These are phyloP conservation scores for Capsella bursapastoris DNA, from an alignment of 345 rosid genomes.

Conservation along the genomic window DNA sequence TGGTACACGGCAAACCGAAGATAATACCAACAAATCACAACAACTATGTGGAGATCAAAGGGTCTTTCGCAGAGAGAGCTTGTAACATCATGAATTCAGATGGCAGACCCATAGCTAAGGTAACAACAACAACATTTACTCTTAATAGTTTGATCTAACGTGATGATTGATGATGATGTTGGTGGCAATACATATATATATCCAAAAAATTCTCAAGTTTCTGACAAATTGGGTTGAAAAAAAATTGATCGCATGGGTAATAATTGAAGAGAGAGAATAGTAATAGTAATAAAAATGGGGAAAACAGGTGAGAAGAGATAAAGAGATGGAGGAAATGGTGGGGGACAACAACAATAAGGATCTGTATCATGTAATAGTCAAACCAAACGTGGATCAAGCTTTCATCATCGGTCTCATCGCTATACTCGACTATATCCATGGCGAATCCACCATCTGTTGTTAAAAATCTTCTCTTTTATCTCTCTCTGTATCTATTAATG, in stretches of 20 bases:
- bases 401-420: constrained; percentile 71
- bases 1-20: constrained; percentile 45
- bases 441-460: constrained; percentile 73
- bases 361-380: constrained; percentile 62
- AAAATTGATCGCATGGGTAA: background rate
- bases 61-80: constrained; percentile 61
- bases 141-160: background rate
- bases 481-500: background rate
- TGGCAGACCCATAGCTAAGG: constrained; percentile 66
- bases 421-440: constrained; percentile 68
- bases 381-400: constrained; percentile 64
- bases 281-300: background rate
- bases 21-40: constrained; percentile 28
- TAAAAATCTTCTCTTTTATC: background rate
- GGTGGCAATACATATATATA: background rate
- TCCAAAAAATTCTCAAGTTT: background rate
- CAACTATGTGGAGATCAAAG: constrained; percentile 62
- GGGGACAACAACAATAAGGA: constrained; percentile 58
- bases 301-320: constrained; percentile 57
- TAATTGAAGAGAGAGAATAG: background rate
- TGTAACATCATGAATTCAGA: constrained; percentile 58
- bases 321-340: constrained; percentile 54
- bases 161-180: background rate
- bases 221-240: constrained; percentile 4
- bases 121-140: constrained; percentile 23